Evolutionary conservation across 768 basidiomycete genomes (phyloP).

Genomic region (Amanita pallidorosea): DNA sequence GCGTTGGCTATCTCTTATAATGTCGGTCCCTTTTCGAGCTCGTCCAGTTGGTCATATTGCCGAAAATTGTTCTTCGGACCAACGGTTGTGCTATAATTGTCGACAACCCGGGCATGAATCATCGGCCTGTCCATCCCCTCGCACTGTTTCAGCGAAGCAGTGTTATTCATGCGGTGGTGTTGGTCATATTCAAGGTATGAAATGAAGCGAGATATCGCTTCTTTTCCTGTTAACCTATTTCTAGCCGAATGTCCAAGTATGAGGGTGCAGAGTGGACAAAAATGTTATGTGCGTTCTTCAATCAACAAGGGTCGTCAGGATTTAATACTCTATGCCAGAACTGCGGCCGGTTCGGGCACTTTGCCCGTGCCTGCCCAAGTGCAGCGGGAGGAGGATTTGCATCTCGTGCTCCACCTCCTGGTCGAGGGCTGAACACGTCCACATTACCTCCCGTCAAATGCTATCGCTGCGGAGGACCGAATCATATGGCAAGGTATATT

Average conservation of each 20-base stretch:
- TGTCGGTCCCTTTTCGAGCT: conserved; percentile 9
- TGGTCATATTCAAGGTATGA: conserved; percentile 66
- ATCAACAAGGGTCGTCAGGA: not conserved
- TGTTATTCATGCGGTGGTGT: conserved; percentile 92
- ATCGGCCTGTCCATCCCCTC: conserved; percentile 75
- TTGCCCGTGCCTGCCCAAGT: conserved; percentile 66
- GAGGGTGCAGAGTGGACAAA: conserved; percentile 60
- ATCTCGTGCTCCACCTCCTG: conserved; percentile 62
- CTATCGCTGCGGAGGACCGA: conserved; percentile 82
- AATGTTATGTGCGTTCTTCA: conserved; percentile 62
- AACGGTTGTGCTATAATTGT: conserved; percentile 91
- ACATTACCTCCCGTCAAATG: conserved; percentile 79
- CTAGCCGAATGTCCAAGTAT: conserved; percentile 74
- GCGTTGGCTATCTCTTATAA: conserved; percentile 21
- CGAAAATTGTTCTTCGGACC: conserved; percentile 81
- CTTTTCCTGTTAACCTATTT: conserved; percentile 2
- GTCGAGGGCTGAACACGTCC: conserved; percentile 65
- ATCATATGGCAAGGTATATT: conserved; percentile 70
- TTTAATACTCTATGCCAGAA: conserved; percentile 30
- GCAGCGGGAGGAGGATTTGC: conserved; percentile 38
- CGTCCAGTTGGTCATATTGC: conserved; percentile 81
- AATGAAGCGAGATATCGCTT: not conserved
- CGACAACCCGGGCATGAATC: conserved; percentile 93
- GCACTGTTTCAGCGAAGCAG: conserved; percentile 76
- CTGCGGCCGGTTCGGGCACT: conserved; percentile 76